Base-by-base conservation (phyloP, 1,284 basidiomycete species). In the Cryptococcus floricola region DNA sequence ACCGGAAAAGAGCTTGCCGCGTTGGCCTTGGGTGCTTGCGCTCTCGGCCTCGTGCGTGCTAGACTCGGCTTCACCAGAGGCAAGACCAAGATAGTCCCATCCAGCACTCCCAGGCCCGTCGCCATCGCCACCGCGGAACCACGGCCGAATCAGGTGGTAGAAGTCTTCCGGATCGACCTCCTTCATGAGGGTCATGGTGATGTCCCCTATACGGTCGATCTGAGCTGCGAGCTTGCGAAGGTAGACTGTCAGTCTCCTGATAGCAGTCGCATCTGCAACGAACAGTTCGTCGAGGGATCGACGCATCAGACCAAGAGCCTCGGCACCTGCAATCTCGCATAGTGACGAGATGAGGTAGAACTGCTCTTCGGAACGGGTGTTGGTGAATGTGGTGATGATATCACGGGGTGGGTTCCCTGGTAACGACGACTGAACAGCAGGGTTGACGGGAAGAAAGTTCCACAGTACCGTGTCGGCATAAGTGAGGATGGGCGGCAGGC, bases 401-500 rank as follows among this genome's bases (percentile, higher is more conserved):
- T 50, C 63, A 47, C 39, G 81, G 73, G 58, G 83, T 67, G 59
- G 81, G 63, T 78, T 78, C 46, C 60, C 41, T 18, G 85, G 61
- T 83, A 81, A 57, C 81, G 76, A 59, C 82, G 83, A 57, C 83
- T 66, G 56, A 28, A 71, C 50, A 83, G 84, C 46, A 76, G 74
- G 78, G 42, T 86, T 80, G 66, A 85, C 77, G 53, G 74, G 64
- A 18, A 83, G 79, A 8, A 78, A 96, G 70, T 97, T 96, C 80
- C 93, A 98, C 7, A 98, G 81, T 2, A 97, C 93, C 31, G 87
- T 88, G 71, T 95, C 93, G 12, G 93, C 89, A 69, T 96, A 98
- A 2, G 93, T 97, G 47, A 95, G 81, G 43, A 97, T 81, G 0
- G 94, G 93, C 0, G 95, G 93, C 1, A 98, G 78, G 58, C 88